Conservation (phyloP, 805 yeast species). For the Suhomyces vadensis region DNA sequence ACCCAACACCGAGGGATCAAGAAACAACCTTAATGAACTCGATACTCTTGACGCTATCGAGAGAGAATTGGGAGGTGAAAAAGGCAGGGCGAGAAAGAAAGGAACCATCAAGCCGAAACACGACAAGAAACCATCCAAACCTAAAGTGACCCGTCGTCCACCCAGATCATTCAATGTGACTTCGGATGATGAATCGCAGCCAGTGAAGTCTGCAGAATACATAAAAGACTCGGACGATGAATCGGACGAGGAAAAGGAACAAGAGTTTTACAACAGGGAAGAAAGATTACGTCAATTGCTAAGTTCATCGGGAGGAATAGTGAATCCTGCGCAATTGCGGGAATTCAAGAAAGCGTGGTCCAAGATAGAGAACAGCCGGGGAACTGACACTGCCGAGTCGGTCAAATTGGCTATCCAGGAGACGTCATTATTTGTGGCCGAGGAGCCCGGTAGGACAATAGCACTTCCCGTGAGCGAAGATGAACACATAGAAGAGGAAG, state of each 20-base stretch:
- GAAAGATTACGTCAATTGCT: conserved; percentile 45
- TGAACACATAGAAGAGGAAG: background rate
- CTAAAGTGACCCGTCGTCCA: conserved; percentile 12
- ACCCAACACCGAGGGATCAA: conserved; percentile 10
- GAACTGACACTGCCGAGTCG: conserved; percentile 9
- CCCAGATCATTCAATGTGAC: conserved; percentile 28
- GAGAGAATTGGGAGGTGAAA: conserved; percentile 21
- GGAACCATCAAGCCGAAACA: conserved; percentile 7
- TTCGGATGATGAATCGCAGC: conserved; percentile 29
- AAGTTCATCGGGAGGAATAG: conserved; percentile 38
- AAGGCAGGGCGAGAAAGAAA: conserved; percentile 30
- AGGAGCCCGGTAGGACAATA: background rate
- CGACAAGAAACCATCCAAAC: conserved; percentile 7
- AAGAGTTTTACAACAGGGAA: conserved; percentile 58
- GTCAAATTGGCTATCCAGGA: conserved; percentile 19
- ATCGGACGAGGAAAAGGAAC: conserved; percentile 55
- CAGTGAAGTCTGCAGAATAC: conserved; percentile 51
- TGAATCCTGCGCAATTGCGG: conserved; percentile 31
- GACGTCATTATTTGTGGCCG: conserved; percentile 14
- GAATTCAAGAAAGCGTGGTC: conserved; percentile 37
- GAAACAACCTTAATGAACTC: conserved; percentile 29
- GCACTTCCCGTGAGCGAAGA: background rate
- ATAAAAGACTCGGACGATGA: conserved; percentile 66
- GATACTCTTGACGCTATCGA: conserved; percentile 39
- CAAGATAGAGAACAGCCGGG: conserved; percentile 16